Base-by-base conservation (phyloP, 257 asterid species). In the Ligustrum vulgare region DNA sequence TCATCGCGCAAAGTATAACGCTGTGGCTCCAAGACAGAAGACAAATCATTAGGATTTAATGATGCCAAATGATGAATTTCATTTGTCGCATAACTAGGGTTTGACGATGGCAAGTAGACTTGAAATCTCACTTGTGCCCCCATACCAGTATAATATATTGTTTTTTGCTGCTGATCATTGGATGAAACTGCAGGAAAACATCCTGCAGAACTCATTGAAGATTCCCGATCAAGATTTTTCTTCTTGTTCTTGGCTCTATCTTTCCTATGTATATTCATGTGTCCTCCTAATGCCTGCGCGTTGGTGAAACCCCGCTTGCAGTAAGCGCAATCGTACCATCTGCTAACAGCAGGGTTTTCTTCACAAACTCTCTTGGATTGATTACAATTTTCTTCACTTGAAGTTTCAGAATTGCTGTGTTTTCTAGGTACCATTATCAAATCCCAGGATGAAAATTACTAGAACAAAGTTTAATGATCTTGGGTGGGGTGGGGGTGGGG, bases 281-380 rank as follows among this genome's bases (percentile, higher is more conserved):
- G 98, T 0, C 98, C 98, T 0, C 98, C 98, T 12, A 93, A 78
- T 25, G 98, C 97, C 45, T 93, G 97, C 3, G 96, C 98, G 77
- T 90, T 93, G 0, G 97, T 93, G 75, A 93, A 93, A 0, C 97
- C 97, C 32, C 95, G 82, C 69, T 90, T 93, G 77, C 98, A 93
- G 67, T 82, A 91, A 65, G 82, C 77, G 83, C 98, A 93, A 83
- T 90, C 96, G 56, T 91, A 93, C 0, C 91, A 85, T 54, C 93
- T 75, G 9, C 95, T 93, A 0, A 77, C 22, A 0, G 91, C 93
- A 3, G 82, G 13, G 36, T 64, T 45, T 60, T 87, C 89, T 3
- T 87, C 91, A 69, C 22, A 78, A 6, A 80, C 33, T 66, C 75
- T 87, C 72, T 81, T 87, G 39, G 75, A 72, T 60, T 71, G 80